Evolutionary conservation across 805 yeast genomes (phyloP).

Genomic region (Lachancea meyersii): DNA sequence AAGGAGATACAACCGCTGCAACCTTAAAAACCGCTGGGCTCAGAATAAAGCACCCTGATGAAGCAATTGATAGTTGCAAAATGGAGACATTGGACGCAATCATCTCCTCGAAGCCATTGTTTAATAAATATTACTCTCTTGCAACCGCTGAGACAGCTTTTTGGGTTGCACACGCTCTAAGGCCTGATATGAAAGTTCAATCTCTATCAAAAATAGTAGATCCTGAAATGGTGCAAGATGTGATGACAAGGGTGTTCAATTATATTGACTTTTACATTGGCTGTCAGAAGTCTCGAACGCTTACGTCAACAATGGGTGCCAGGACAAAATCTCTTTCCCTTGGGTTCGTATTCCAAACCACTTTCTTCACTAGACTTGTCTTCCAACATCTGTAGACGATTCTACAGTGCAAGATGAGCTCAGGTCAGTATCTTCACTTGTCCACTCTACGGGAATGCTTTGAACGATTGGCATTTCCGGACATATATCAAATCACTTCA

Average conservation of each 20-base stretch:
- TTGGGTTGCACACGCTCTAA: conserved; percentile 9
- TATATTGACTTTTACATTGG: background rate
- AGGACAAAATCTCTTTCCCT: background rate
- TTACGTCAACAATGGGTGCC: too few species aligned
- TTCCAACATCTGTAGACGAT: background rate
- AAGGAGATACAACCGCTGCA: background rate
- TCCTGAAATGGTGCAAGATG: conserved; percentile 1
- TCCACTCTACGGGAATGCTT: background rate
- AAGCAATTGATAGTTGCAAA: background rate
- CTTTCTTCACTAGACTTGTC: background rate
- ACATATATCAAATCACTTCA: background rate
- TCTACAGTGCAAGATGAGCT: background rate
- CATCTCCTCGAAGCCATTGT: background rate
- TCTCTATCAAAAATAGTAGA: conserved; percentile 3
- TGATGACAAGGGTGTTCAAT: background rate
- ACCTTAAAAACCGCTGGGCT: background rate
- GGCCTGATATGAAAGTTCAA: conserved; percentile 9
- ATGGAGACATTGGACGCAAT: too few species aligned
- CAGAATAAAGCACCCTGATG: background rate
- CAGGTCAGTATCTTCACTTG: background rate
- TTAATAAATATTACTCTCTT: background rate
- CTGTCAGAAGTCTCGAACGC: background rate
- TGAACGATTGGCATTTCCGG: background rate
- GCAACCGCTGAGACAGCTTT: conserved; percentile 5
- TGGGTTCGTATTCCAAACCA: background rate